Evolutionary conservation across 1,284 basidiomycete species (phyloP).

Genomic region (Porodaedalea pini): DNA sequence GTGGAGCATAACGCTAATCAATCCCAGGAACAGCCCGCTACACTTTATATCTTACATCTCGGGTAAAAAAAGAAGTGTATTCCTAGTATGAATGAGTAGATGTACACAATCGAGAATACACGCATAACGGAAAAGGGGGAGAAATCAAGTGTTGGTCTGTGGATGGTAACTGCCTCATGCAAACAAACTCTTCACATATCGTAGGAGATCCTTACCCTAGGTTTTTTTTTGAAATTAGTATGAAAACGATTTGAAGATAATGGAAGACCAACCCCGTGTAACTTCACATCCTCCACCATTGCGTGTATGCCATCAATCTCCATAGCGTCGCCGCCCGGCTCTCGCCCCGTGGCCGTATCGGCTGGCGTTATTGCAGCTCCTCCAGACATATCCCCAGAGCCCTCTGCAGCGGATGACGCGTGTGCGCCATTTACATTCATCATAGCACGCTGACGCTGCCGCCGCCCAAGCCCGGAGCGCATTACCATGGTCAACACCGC

Average conservation of each 20-base stretch:
- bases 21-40: no score
- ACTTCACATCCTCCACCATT: constrained; percentile 73
- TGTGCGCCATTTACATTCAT: constrained; percentile 27
- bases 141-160: no score
- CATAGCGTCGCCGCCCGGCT: constrained; percentile 26
- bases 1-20: no score
- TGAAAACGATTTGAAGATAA: background rate
- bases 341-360: background rate
- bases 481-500: constrained; percentile 63
- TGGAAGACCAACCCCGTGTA: constrained; percentile 53
- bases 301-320: constrained; percentile 59
- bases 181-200: constrained; percentile 67
- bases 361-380: background rate
- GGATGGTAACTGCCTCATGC: no score
- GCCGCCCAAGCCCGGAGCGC: constrained; percentile 58
- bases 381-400: background rate
- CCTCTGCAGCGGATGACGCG: background rate
- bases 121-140: no score
- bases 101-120: background rate
- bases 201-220: constrained; percentile 67
- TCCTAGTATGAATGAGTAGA: background rate
- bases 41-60: no score
- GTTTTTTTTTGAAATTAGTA: background rate
- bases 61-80: no score
- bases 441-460: constrained; percentile 38